These are phyloP conservation scores for Dysphania ambrosioides DNA, from an alignment of 148 eudicot genomes.

Conservation along the genomic window DNA sequence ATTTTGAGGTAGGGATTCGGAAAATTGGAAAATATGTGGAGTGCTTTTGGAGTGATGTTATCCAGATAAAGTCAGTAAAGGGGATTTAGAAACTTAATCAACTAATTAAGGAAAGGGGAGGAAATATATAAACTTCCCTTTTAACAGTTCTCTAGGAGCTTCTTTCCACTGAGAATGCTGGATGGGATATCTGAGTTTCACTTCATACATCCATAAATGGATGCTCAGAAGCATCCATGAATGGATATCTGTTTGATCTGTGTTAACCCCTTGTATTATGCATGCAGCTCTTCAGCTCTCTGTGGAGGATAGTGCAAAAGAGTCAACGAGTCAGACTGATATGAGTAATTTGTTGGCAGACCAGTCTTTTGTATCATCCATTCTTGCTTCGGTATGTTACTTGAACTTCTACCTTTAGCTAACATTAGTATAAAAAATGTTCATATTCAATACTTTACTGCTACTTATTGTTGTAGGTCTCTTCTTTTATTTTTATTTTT, in stretches of 20 bases:
- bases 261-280: constrained; percentile 6
- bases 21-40: not conserved
- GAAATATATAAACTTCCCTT: too few species aligned
- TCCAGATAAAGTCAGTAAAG: not conserved
- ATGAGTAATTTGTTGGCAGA: constrained; percentile 73
- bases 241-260: not conserved
- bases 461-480: too few species aligned
- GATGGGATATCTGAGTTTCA: not conserved
- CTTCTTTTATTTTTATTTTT: not conserved
- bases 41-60: not conserved
- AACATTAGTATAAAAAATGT: too few species aligned
- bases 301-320: constrained; percentile 58
- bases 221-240: not conserved
- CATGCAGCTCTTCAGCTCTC: constrained; percentile 89
- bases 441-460: too few species aligned
- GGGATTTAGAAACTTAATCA: not conserved
- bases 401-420: not conserved
- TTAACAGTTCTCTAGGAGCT: too few species aligned
- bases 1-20: not conserved
- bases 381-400: constrained; percentile 64
- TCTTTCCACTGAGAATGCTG: not conserved
- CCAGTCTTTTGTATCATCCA: constrained; percentile 76
- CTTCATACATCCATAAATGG: not conserved
- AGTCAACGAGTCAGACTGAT: constrained; percentile 60
- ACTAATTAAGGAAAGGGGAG: not conserved